Percentiles rank a stretch among this genome's conserved stretches.
Conservation (phyloP, 176 grass and related monocot genomes). For the Carex cristatella region DNA sequence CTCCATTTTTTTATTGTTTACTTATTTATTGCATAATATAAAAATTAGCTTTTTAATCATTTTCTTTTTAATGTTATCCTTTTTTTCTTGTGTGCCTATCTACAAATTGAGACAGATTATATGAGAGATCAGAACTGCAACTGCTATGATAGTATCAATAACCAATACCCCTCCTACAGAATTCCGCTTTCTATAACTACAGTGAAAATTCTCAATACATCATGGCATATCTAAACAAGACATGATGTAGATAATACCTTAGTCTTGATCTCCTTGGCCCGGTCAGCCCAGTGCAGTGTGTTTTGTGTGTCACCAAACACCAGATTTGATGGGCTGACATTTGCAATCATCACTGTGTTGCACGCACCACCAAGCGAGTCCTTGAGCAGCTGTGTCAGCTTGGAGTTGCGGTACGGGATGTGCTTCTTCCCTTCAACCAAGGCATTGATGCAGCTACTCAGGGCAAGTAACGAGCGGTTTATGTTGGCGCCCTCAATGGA, state of each 20-base stretch:
- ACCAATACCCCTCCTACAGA: background rate
- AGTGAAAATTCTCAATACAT: background rate
- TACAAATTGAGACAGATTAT: background rate
- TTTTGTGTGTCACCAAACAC: slow-evolving; percentile 91
- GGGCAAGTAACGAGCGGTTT: slow-evolving; percentile 84
- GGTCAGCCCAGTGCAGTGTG: slow-evolving; percentile 97
- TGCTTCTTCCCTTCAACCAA: slow-evolving; percentile 97
- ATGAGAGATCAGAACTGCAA: background rate
- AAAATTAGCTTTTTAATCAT: background rate
- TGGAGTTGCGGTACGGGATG: slow-evolving; percentile 94
- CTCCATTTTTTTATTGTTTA: background rate
- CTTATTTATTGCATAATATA: background rate
- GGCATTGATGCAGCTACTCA: slow-evolving; percentile 87
- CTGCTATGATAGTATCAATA: background rate
- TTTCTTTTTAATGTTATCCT: background rate
- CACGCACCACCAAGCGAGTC: slow-evolving; percentile 88
- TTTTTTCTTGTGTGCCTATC: background rate
- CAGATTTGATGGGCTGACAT: slow-evolving; percentile 66
- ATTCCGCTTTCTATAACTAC: background rate
- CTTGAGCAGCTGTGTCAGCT: slow-evolving; percentile 91
- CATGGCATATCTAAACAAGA: background rate
- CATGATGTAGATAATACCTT: slow-evolving; percentile 42
- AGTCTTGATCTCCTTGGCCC: slow-evolving; percentile 95
- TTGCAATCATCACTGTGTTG: slow-evolving; percentile 97
- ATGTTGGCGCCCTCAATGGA: slow-evolving; percentile 94